Conservation (phyloP, 2,329 filamentous ascomycete species). For the Eutypa lata region DNA sequence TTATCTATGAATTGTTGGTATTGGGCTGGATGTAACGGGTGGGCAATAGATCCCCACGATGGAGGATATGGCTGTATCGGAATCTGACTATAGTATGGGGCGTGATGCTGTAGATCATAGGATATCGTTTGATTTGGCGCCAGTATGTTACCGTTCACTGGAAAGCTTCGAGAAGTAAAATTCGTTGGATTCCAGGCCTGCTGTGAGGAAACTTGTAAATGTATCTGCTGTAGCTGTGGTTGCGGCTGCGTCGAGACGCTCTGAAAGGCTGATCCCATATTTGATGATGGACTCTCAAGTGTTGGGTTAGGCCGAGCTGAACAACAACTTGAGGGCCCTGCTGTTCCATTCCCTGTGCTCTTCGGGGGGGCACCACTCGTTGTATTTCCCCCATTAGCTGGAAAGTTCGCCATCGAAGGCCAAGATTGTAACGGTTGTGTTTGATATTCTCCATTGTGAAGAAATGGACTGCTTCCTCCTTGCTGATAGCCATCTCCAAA, state of each 20-base stretch:
- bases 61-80: neutral
- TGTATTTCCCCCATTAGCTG: neutral
- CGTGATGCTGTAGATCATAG: neutral
- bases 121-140: neutral
- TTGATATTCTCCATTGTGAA: neutral
- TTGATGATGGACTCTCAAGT: neutral
- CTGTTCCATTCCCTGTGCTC: neutral
- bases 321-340: constrained; percentile 1
- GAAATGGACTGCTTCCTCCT: neutral
- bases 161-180: neutral
- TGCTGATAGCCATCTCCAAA: neutral
- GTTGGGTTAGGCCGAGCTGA: neutral
- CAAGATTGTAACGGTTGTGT: neutral
- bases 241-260: constrained; percentile 1
- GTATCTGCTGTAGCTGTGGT: neutral
- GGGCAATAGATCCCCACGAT: constrained; percentile 27
- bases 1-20: constrained; percentile 47
- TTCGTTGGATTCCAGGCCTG: neutral
- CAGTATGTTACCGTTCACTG: neutral
- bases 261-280: constrained; percentile 4
- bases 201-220: neutral
- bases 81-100: neutral
- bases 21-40: constrained; percentile 52
- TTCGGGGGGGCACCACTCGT: constrained; percentile 4
- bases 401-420: neutral